These are phyloP conservation scores for Daldinia vernicosa DNA, from an alignment of 495 filamentous ascomycete species.

Conservation along the genomic window DNA sequence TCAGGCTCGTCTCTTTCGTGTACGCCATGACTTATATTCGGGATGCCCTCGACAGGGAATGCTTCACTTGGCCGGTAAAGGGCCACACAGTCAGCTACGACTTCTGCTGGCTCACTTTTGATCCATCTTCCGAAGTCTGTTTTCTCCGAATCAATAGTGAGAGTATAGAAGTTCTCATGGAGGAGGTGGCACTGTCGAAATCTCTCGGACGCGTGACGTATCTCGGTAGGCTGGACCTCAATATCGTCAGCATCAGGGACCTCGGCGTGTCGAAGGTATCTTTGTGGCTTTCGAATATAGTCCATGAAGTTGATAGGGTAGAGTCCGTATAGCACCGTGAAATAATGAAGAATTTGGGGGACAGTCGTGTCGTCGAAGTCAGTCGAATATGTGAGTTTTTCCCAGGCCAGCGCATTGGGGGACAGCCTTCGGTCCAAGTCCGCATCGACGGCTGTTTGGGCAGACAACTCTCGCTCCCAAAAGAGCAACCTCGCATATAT, in stretches of 20 bases:
- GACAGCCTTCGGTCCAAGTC: slow-evolving; percentile 43
- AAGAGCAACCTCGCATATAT: slow-evolving; percentile 78
- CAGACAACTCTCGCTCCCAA: slow-evolving; percentile 67
- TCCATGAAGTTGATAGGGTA: slow-evolving; percentile 83
- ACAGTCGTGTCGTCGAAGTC: slow-evolving; percentile 67
- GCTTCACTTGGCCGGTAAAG: slow-evolving; percentile 47
- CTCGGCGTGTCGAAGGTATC: slow-evolving; percentile 70
- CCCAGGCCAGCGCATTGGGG: slow-evolving; percentile 58
- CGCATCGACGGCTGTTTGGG: slow-evolving; percentile 46
- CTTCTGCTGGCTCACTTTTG: slow-evolving; percentile 74
- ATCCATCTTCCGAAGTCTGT: slow-evolving; percentile 74
- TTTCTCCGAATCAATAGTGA: slow-evolving; percentile 76
- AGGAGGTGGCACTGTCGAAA: slow-evolving; percentile 73
- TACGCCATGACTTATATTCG: slow-evolving; percentile 6
- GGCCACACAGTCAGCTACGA: slow-evolving; percentile 74
- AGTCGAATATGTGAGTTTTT: slow-evolving; percentile 64
- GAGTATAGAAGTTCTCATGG: slow-evolving; percentile 77
- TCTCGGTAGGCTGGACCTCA: slow-evolving; percentile 75
- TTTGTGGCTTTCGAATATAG: slow-evolving; percentile 78
- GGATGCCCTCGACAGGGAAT: slow-evolving; percentile 12
- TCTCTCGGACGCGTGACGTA: slow-evolving; percentile 70
- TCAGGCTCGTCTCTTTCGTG: slow-evolving; percentile 29
- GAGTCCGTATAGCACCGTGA: slow-evolving; percentile 80
- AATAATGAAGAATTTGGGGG: slow-evolving; percentile 77
- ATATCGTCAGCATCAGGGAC: slow-evolving; percentile 70